Evolutionary conservation across 1,284 basidiomycete species (phyloP), one percentile per base, ranked within the genome.

Genomic region (Coniophora puteana): DNA sequence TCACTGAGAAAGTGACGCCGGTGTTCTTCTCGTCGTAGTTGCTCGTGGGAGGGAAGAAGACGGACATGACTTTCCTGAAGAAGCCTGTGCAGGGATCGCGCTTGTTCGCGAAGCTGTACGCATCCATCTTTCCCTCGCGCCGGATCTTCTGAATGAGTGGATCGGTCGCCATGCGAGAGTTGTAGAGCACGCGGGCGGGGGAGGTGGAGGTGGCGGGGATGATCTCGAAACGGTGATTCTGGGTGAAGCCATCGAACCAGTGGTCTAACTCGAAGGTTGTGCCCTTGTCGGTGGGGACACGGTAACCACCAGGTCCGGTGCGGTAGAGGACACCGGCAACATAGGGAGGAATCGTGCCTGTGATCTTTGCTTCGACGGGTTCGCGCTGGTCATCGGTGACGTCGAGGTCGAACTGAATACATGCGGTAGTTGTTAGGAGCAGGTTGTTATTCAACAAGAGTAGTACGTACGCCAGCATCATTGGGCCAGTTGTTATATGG

Each of bases 161-260:
- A 29, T 58, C 56, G 11, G 49, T 28, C 10, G 58, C 54, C 13
- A 36, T 40, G 40, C 59, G 57, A 35, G 56, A 58, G 24, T 51
- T 62, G 41, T 58, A 58, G 17, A 58, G 36, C 30, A 62, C 55
- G 3, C 55, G 53, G 2, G 56, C 49, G 11, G 49, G 35, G 2
- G 24, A 17, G 14, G 32, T 44, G 3, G 51, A 43, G 14, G 8
- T 20, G 33, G 33, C 13, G 26, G 59, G 56, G 21, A 60, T 46
- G 47, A 58, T 62, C 33, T 58, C 55, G 40, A 58, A 62, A 22
- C 56, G 59, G 35, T 58, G 58, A 44, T 54, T 62, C 38, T 62
- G 59, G 21, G 59, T 57, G 38, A 58, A 58, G 14, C 56, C 59
- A 21, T 58, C 56, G 18, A 58, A 58, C 56, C 56, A 61, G 23